Conservation (phyloP, 768 basidiomycete species). For the Ramaria rubella region DNA sequence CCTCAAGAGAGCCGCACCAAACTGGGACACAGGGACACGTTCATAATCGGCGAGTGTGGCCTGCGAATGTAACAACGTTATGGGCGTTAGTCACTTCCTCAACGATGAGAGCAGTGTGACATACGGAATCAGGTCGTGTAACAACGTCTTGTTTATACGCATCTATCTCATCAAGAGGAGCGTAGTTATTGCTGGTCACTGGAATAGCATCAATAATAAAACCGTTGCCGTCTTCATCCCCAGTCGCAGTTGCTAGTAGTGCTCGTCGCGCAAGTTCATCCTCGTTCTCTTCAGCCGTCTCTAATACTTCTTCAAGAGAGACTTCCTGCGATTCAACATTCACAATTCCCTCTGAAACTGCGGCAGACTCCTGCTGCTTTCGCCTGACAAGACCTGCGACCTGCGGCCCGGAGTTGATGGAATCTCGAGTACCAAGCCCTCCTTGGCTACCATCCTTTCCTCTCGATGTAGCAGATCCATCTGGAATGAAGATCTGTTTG, state of each 20-base stretch:
- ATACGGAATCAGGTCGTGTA: slow-evolving; percentile 56
- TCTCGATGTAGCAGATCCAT: slow-evolving; percentile 45
- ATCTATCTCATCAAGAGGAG: slow-evolving; percentile 62
- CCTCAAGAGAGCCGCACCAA: slow-evolving; percentile 85
- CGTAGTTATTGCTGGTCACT: slow-evolving; percentile 19
- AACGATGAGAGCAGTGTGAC: background rate
- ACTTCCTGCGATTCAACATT: slow-evolving; percentile 25
- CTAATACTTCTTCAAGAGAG: slow-evolving; percentile 18
- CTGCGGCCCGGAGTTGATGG: slow-evolving; percentile 73
- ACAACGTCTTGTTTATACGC: slow-evolving; percentile 80
- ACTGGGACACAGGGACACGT: slow-evolving; percentile 85
- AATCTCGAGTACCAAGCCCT: slow-evolving; percentile 65
- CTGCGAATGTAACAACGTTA: background rate
- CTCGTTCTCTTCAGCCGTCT: slow-evolving; percentile 47
- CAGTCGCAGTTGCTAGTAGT: slow-evolving; percentile 53
- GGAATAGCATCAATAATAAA: slow-evolving; percentile 59
- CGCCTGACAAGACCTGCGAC: slow-evolving; percentile 46
- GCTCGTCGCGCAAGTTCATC: slow-evolving; percentile 79
- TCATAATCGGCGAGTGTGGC: slow-evolving; percentile 82
- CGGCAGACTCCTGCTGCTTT: slow-evolving; percentile 16
- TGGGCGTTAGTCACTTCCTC: background rate
- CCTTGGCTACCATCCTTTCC: slow-evolving; percentile 71
- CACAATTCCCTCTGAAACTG: slow-evolving; percentile 22
- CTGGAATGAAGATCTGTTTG: slow-evolving; percentile 57
- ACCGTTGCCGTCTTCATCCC: slow-evolving; percentile 32